phyloP scores from a whole-genome alignment of 1,139 yeast species.

The Wickerhamomyces sp. region DNA sequence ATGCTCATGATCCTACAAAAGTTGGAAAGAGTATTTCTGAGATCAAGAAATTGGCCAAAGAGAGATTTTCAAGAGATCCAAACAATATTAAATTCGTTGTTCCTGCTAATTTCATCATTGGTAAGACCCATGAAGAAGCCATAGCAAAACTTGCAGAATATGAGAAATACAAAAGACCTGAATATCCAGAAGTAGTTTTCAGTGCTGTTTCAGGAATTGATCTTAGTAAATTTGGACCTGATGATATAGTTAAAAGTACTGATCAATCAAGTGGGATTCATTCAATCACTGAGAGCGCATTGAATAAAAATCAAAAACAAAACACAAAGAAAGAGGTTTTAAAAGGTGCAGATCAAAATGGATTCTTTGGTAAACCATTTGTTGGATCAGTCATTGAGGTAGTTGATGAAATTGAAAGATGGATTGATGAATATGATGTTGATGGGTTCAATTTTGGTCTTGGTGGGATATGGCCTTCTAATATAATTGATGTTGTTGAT shows the following conservation, averaged over 20 bases:
- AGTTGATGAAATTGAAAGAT: constrained; percentile 25
- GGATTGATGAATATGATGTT: constrained; percentile 25
- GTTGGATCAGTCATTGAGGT: constrained; percentile 25
- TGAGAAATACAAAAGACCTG: constrained; percentile 28
- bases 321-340: background rate
- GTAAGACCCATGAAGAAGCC: constrained; percentile 31
- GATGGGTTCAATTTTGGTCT: constrained; percentile 28
- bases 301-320: background rate
- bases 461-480: constrained; percentile 24
- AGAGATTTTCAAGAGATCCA: constrained; percentile 25
- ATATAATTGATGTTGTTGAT: constrained; percentile 27
- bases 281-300: background rate
- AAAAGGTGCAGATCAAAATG: background rate
- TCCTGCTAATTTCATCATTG: constrained; percentile 25
- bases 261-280: background rate
- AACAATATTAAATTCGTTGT: constrained; percentile 26
- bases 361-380: constrained; percentile 8
- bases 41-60: constrained; percentile 26
- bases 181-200: constrained; percentile 35
- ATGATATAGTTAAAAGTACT: constrained; percentile 15
- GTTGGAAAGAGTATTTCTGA: constrained; percentile 29
- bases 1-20: constrained; percentile 28
- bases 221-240: constrained; percentile 28
- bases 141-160: constrained; percentile 26
- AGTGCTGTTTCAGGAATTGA: constrained; percentile 37